Evolutionary conservation across 2,329 filamentous ascomycete species (phyloP).

Genomic region (Stemphylium lycopersici): DNA sequence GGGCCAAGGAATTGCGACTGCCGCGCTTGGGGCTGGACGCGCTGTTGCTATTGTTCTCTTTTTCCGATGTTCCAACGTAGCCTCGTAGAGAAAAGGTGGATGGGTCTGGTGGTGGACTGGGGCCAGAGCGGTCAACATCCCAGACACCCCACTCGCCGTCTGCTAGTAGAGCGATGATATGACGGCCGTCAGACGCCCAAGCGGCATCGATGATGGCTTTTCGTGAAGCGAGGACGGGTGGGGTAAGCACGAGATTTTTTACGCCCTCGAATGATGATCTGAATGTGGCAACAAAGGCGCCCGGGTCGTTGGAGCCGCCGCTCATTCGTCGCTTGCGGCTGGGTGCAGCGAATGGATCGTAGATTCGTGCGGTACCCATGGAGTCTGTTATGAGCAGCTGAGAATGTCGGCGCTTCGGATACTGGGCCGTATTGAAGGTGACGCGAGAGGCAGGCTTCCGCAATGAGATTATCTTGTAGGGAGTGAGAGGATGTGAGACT

Average conservation of each 20-base stretch:
- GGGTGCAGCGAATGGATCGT: conserved; percentile 57
- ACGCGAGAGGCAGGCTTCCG: conserved; percentile 58
- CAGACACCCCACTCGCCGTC: conserved; percentile 62
- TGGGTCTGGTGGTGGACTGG: conserved; percentile 37
- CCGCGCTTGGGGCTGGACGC: conserved; percentile 43
- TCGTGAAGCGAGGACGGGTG: conserved; percentile 46
- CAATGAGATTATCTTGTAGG: conserved; percentile 56
- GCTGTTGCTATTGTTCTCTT: conserved; percentile 23
- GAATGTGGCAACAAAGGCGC: conserved; percentile 43
- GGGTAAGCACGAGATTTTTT: conserved; percentile 31
- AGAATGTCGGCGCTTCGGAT: conserved; percentile 60
- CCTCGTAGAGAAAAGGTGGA: conserved; percentile 46
- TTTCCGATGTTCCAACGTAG: conserved; percentile 41
- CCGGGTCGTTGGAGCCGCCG: conserved; percentile 23
- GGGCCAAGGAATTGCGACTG: conserved; percentile 49
- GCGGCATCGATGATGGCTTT: conserved; percentile 57
- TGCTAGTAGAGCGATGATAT: conserved; percentile 54
- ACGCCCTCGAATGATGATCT: conserved; percentile 40
- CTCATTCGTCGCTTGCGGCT: conserved; percentile 29
- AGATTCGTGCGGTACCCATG: conserved; percentile 63
- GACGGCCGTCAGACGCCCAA: conserved; percentile 55
- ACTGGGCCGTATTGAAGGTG: conserved; percentile 60
- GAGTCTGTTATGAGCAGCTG: conserved; percentile 62
- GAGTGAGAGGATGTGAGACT: conserved; percentile 47
- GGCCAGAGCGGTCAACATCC: conserved; percentile 50